Evolutionary conservation across 2,329 filamentous ascomycete genomes (phyloP).

Genomic region (Ceratocystis alfenasii): DNA sequence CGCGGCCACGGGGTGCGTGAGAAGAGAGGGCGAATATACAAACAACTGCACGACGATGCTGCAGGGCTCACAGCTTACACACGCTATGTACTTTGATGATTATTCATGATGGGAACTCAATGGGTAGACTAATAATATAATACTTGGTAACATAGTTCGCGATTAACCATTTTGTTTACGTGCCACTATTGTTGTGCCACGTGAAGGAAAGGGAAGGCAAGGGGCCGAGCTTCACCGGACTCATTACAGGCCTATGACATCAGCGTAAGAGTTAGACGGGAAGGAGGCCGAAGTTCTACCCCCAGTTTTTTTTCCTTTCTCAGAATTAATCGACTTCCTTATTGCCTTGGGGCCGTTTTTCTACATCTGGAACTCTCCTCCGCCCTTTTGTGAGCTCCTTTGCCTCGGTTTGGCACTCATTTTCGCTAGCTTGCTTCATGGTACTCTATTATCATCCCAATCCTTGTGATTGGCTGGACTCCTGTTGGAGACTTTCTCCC

Average conservation of each 20-base stretch:
- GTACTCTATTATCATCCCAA: neutral
- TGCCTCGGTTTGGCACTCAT: constrained; percentile 1
- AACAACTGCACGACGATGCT: neutral
- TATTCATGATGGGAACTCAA: neutral
- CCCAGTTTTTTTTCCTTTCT: neutral
- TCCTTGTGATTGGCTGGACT: neutral
- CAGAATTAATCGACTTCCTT: neutral
- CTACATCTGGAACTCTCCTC: neutral
- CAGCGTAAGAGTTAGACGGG: neutral
- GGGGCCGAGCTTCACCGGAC: neutral
- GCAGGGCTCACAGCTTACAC: neutral
- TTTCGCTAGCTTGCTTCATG: neutral
- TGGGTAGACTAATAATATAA: too few species aligned
- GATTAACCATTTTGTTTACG: neutral
- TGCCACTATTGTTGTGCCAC: neutral
- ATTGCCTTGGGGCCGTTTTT: neutral
- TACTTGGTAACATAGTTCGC: too few species aligned
- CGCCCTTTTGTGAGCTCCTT: too few species aligned
- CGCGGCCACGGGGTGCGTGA: constrained; percentile 61
- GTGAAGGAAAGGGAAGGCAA: neutral
- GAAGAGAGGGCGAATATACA: constrained; percentile 25
- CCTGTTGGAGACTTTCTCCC: neutral
- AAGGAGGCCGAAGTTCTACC: too few species aligned
- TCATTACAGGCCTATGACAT: neutral
- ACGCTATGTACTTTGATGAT: neutral